Conservation (phyloP, 2,329 filamentous ascomycete species). For the Fusarium penzigii region DNA sequence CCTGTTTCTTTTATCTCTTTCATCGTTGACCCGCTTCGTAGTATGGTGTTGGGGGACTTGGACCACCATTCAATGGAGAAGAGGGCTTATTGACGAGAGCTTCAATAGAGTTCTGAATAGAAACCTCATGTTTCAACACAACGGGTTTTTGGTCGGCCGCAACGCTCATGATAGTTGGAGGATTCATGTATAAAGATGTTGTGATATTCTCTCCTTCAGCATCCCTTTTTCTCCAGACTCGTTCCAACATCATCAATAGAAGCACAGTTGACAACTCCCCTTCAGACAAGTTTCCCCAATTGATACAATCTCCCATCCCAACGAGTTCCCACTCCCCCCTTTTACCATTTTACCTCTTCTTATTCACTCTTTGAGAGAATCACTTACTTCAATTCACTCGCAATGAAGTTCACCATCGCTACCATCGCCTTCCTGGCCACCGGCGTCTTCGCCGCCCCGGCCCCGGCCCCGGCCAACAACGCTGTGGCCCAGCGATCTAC, state of each 20-base stretch:
- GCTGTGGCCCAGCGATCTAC: slow-evolving; percentile 3
- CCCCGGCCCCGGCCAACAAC: slow-evolving; percentile 6
- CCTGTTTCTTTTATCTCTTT: too few species aligned
- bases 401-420: slow-evolving; percentile 33
- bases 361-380: slow-evolving; percentile 7
- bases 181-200: too few species aligned
- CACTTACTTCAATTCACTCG: slow-evolving; percentile 7
- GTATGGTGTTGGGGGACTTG: too few species aligned
- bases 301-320: slow-evolving; percentile 5
- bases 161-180: not conserved
- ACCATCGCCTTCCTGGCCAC: slow-evolving; percentile 25
- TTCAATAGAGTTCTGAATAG: too few species aligned
- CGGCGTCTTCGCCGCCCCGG: slow-evolving; percentile 9
- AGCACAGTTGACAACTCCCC: slow-evolving; percentile 15
- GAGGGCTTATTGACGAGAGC: too few species aligned
- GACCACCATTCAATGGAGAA: too few species aligned
- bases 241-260: slow-evolving; percentile 24
- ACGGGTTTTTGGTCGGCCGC: not conserved
- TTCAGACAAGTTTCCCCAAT: slow-evolving; percentile 12
- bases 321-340: slow-evolving; percentile 12
- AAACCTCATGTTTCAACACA: too few species aligned
- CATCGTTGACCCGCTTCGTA: too few species aligned
- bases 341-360: slow-evolving; percentile 1
- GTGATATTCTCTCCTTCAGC: slow-evolving; percentile 4
- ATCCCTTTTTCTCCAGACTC: slow-evolving; percentile 21